These are phyloP conservation scores for Botrytis elliptica DNA, from an alignment of 2,329 filamentous ascomycete species.

Conservation along the genomic window DNA sequence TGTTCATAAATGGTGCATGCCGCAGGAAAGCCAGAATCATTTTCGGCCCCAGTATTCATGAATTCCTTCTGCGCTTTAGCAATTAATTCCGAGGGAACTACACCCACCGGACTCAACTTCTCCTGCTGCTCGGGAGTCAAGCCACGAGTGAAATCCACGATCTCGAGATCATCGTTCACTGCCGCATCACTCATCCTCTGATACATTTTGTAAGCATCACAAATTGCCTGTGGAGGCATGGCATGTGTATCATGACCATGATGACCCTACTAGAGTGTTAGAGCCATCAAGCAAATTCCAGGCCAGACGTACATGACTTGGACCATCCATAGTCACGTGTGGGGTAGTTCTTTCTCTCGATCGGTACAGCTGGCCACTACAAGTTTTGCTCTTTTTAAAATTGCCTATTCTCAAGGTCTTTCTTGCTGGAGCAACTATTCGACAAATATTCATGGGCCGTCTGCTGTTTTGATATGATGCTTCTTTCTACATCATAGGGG, in stretches of 20 bases:
- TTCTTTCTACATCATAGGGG: background rate
- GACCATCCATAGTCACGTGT: slow-evolving; percentile 23
- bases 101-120: slow-evolving; percentile 30
- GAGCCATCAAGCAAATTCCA: background rate
- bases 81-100: slow-evolving; percentile 32
- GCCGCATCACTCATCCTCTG: slow-evolving; percentile 34
- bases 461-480: background rate
- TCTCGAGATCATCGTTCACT: slow-evolving; percentile 33
- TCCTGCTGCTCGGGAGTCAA: slow-evolving; percentile 34
- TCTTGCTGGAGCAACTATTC: background rate
- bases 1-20: slow-evolving; percentile 38
- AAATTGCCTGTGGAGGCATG: slow-evolving; percentile 38
- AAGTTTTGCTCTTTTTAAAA: background rate
- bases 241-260: slow-evolving; percentile 38
- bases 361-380: slow-evolving; percentile 11
- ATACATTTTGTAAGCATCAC: slow-evolving; percentile 39
- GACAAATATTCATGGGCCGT: slow-evolving; percentile 8
- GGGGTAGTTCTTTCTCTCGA: background rate
- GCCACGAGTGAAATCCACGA: slow-evolving; percentile 37
- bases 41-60: slow-evolving; percentile 10
- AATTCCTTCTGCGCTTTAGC: slow-evolving; percentile 29
- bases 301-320: slow-evolving; percentile 10
- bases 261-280: slow-evolving; percentile 19
- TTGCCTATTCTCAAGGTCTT: background rate
- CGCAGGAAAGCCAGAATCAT: slow-evolving; percentile 19